phyloP scores from a whole-genome alignment of 2,329 filamentous ascomycete species.

The Delphinella strobiligena region DNA sequence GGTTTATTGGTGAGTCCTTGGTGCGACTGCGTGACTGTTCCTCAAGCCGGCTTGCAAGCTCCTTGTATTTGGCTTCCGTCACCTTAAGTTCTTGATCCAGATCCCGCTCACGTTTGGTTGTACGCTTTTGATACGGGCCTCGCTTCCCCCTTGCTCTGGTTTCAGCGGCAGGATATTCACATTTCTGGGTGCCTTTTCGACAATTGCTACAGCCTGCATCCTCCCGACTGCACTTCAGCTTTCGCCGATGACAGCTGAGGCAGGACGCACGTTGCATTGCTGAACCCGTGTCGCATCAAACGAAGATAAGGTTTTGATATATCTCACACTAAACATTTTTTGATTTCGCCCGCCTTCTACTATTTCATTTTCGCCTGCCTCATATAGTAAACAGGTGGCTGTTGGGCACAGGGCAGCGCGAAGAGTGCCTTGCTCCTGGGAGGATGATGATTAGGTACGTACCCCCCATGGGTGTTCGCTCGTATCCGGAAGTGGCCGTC shows the following conservation, averaged over 20 bases:
- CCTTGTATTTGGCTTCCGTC: background rate
- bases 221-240: slow-evolving; percentile 18
- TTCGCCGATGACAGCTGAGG: slow-evolving; percentile 16
- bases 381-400: too few relatives aligned
- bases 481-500: too few relatives aligned
- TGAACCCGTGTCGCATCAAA: too few relatives aligned
- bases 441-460: too few relatives aligned
- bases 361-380: too few relatives aligned
- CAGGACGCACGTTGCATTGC: slow-evolving; percentile 8
- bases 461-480: too few relatives aligned
- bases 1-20: too few relatives aligned
- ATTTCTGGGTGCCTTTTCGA: slow-evolving; percentile 15
- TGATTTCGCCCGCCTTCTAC: too few relatives aligned
- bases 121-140: slow-evolving; percentile 20
- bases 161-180: slow-evolving; percentile 17
- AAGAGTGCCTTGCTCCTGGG: too few relatives aligned
- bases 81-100: slow-evolving; percentile 9
- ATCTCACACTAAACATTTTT: too few relatives aligned
- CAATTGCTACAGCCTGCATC: slow-evolving; percentile 17
- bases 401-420: too few relatives aligned
- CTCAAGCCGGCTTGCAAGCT: background rate
- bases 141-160: slow-evolving; percentile 17
- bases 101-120: slow-evolving; percentile 16
- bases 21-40: background rate
- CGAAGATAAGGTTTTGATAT: too few relatives aligned